These are phyloP conservation scores for Elongisporangium prolatum DNA, from an alignment of 352 stramenopile species.

Conservation along the genomic window DNA sequence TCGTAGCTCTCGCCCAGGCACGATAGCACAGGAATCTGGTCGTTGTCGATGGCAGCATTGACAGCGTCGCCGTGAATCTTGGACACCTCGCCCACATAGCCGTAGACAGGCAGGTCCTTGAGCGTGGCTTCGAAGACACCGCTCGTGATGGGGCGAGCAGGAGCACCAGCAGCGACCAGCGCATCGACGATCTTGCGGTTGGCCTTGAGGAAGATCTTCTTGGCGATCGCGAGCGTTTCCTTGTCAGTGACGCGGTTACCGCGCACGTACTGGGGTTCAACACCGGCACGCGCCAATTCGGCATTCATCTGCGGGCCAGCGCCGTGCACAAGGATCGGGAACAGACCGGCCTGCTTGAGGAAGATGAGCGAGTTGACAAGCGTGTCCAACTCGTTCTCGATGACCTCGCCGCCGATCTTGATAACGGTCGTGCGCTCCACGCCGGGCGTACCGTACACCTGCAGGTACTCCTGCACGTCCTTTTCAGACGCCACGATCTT, in stretches of 20 bases:
- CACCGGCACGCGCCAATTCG: constrained; percentile 65
- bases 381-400: constrained; percentile 83
- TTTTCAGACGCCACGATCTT: constrained; percentile 48
- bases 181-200: constrained; percentile 82
- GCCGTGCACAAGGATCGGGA: constrained; percentile 86
- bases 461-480: constrained; percentile 65
- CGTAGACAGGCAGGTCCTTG: constrained; percentile 79
- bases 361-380: constrained; percentile 82
- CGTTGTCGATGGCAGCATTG: constrained; percentile 53
- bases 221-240: constrained; percentile 81
- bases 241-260: constrained; percentile 87
- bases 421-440: constrained; percentile 79
- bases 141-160: constrained; percentile 72
- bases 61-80: constrained; percentile 71
- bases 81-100: constrained; percentile 81
- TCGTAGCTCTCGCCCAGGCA: constrained; percentile 71
- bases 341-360: constrained; percentile 78
- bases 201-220: constrained; percentile 79
- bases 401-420: constrained; percentile 87
- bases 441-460: constrained; percentile 69
- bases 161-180: constrained; percentile 57
- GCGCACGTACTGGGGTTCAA: constrained; percentile 85
- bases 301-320: constrained; percentile 89
- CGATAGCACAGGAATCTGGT: constrained; percentile 82
- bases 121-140: constrained; percentile 84